These are phyloP conservation scores for Malus hybrid DNA, from an alignment of 331 rosid species.

Conservation along the genomic window DNA sequence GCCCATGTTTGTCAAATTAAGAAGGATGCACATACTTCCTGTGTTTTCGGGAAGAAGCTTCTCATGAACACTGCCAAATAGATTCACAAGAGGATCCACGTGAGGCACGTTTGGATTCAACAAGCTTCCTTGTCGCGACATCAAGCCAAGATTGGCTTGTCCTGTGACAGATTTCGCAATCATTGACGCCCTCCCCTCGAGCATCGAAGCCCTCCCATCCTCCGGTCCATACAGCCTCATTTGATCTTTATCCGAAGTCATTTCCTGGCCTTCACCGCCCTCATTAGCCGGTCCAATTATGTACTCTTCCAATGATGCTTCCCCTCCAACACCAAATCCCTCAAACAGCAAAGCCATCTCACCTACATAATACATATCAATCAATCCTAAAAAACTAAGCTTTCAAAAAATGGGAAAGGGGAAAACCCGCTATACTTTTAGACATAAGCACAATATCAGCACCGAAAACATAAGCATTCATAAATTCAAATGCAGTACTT, in stretches of 20 bases:
- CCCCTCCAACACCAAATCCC: conserved; percentile 19
- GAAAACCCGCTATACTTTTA: neutral
- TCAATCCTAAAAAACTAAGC: neutral
- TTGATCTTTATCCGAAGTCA: neutral
- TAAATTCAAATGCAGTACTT: neutral
- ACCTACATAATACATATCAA: neutral
- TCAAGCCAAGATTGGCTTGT: conserved; percentile 8
- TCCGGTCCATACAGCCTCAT: conserved; percentile 17
- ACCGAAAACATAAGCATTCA: neutral
- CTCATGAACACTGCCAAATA: conserved; percentile 23
- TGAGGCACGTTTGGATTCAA: conserved; percentile 1
- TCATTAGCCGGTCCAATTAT: conserved; percentile 13
- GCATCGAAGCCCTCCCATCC: conserved; percentile 13
- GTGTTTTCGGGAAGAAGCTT: conserved; percentile 11
- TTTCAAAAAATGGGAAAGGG: neutral
- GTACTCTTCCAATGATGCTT: conserved; percentile 20
- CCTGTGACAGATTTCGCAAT: conserved; percentile 11
- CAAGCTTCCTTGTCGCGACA: conserved; percentile 23
- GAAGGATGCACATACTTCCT: conserved; percentile 14
- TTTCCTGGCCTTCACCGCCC: neutral
- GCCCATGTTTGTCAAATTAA: conserved; percentile 1
- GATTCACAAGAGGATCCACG: conserved; percentile 20
- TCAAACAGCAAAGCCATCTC: conserved; percentile 22
- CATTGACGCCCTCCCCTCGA: neutral
- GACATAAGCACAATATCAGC: neutral